Conservation (phyloP, 83 land plant species). For the Diphasiastrum complanatum region DNA sequence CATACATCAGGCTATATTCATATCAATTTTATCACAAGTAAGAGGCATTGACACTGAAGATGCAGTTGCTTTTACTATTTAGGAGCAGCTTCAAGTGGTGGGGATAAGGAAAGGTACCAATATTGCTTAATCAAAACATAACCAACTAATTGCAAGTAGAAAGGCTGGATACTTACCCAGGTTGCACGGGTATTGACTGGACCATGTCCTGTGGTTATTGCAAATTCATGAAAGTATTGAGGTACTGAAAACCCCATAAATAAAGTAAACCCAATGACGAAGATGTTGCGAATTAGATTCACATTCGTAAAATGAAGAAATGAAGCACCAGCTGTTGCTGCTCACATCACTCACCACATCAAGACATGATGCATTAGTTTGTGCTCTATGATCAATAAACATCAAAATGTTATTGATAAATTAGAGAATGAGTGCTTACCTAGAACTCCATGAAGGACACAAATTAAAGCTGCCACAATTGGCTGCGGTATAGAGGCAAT, state of each 20-base stretch:
- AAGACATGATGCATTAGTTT: background rate
- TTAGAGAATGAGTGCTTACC: slow-evolving; percentile 39
- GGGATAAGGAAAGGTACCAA: background rate
- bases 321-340: slow-evolving; percentile 30
- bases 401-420: background rate
- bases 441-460: slow-evolving; percentile 74
- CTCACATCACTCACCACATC: background rate
- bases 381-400: background rate
- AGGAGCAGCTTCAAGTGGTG: background rate
- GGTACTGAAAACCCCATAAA: slow-evolving; percentile 34
- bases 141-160: no score
- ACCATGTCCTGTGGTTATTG: slow-evolving; percentile 18
- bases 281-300: slow-evolving; percentile 31
- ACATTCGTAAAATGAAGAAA: slow-evolving; percentile 24
- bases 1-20: background rate
- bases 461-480: slow-evolving; percentile 78
- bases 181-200: slow-evolving; percentile 26
- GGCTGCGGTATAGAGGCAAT: slow-evolving; percentile 84
- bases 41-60: background rate
- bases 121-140: background rate
- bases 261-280: slow-evolving; percentile 24
- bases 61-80: no score
- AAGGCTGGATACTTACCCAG: slow-evolving; percentile 22
- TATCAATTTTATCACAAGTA: background rate
- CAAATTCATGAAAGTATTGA: slow-evolving; percentile 28